These are phyloP conservation scores for Lentithecium fluviatile DNA, from an alignment of 495 filamentous ascomycete species.

Conservation along the genomic window DNA sequence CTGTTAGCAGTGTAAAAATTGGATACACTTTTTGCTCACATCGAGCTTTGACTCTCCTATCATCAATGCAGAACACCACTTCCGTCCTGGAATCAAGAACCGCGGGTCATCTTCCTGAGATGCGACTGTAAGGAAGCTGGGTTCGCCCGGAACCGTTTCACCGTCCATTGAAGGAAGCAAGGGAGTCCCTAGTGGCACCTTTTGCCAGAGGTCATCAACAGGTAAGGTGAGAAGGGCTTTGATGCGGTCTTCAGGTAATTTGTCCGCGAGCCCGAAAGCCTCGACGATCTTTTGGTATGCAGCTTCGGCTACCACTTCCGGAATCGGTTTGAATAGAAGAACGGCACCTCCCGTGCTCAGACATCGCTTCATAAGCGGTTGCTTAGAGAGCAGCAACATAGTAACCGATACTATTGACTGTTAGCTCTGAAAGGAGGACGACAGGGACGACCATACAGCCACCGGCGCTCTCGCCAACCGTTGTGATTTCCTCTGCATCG, in stretches of 20 bases:
- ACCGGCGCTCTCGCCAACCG: constrained; percentile 69
- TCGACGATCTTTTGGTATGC: constrained; percentile 43
- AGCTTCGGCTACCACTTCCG: constrained; percentile 41
- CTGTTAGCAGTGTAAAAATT: too few species aligned
- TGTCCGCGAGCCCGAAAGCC: constrained; percentile 43
- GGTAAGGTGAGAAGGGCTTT: constrained; percentile 43
- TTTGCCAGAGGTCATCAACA: constrained; percentile 41
- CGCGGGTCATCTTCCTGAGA: constrained; percentile 26
- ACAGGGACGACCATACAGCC: constrained; percentile 39
- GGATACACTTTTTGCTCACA: constrained; percentile 7
- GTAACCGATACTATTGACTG: constrained; percentile 39
- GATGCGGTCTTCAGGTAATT: constrained; percentile 41
- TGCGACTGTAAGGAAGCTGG: constrained; percentile 32
- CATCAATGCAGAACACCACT: constrained; percentile 37
- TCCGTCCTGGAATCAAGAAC: constrained; percentile 30
- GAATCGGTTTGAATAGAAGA: constrained; percentile 40
- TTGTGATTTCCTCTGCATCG: constrained; percentile 60
- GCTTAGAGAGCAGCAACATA: constrained; percentile 44
- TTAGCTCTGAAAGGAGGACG: background rate
- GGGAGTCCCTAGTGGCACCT: constrained; percentile 35
- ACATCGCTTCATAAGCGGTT: constrained; percentile 48
- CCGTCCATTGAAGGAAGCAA: constrained; percentile 43
- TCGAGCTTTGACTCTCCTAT: constrained; percentile 30
- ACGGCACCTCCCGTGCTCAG: constrained; percentile 47
- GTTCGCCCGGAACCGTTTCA: constrained; percentile 42